Evolutionary conservation across 1,139 yeast species (phyloP).

Genomic region (Petasospora fabianii): DNA sequence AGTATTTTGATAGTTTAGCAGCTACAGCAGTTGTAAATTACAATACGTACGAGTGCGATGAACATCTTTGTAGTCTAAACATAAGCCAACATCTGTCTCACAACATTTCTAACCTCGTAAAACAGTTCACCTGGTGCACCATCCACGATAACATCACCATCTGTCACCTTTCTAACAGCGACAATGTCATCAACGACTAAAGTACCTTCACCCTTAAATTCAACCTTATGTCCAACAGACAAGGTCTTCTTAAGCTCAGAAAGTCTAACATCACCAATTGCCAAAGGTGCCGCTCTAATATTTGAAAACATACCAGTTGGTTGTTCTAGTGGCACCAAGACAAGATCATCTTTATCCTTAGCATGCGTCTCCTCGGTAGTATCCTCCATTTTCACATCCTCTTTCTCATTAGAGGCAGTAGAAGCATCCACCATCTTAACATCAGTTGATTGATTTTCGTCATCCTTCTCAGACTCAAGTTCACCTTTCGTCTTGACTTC

Average conservation of each 20-base stretch:
- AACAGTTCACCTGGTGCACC: conserved; percentile 77
- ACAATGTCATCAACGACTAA: conserved; percentile 78
- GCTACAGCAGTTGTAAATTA: too few relatives aligned
- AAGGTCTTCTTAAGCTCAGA: conserved; percentile 71
- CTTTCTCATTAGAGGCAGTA: conserved; percentile 1
- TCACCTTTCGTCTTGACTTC: conserved; percentile 48
- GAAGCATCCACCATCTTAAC: background rate
- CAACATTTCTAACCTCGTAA: conserved; percentile 72
- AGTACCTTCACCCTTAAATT: conserved; percentile 91
- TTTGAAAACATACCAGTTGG: conserved; percentile 20
- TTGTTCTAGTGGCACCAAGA: conserved; percentile 22
- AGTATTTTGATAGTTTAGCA: too few relatives aligned
- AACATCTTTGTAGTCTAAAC: conserved; percentile 44
- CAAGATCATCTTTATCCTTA: conserved; percentile 19
- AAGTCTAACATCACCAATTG: conserved; percentile 85
- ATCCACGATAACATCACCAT: conserved; percentile 81
- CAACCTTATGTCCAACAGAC: conserved; percentile 57
- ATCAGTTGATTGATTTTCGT: conserved; percentile 6
- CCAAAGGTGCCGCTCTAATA: conserved; percentile 37
- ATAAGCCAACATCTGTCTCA: conserved; percentile 78
- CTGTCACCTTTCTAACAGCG: conserved; percentile 71
- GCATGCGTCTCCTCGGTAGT: conserved; percentile 5
- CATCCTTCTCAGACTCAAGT: conserved; percentile 19
- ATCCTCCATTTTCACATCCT: conserved; percentile 21
- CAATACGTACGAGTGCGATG: too few relatives aligned